Percentiles rank a stretch among this genome's conserved stretches.
phyloP scores from a whole-genome alignment of 768 basidiomycete species.

The Suillus discolor region DNA sequence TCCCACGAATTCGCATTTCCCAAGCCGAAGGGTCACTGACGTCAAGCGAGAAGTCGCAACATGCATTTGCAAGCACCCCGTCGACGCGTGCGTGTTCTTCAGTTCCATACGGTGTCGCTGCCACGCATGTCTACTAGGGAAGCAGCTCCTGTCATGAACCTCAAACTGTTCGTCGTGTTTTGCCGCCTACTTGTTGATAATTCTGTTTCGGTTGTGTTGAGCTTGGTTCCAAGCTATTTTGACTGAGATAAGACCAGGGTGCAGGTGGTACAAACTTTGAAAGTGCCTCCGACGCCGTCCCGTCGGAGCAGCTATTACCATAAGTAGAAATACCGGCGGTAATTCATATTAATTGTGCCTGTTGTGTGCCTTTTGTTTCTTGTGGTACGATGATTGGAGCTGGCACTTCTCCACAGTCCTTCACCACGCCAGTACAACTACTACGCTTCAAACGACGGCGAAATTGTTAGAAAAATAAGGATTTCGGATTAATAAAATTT shows the following conservation, averaged over 20 bases:
- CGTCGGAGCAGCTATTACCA: not conserved
- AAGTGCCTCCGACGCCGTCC: not conserved
- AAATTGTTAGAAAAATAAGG: not conserved
- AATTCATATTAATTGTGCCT: not conserved
- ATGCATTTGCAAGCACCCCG: not conserved
- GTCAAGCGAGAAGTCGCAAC: not conserved
- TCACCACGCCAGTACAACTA: not conserved
- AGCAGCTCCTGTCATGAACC: not conserved
- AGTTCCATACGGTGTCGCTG: no score
- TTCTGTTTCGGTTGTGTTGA: not conserved
- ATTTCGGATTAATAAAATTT: not conserved
- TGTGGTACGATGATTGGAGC: not conserved
- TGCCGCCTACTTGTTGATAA: not conserved
- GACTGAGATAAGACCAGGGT: no score
- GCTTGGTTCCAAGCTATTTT: no score
- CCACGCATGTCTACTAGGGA: not conserved
- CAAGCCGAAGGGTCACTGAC: not conserved
- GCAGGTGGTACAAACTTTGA: no score
- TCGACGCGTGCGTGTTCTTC: no score
- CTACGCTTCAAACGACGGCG: not conserved
- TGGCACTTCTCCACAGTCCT: not conserved
- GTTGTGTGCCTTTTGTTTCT: not conserved
- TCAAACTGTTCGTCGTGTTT: not conserved
- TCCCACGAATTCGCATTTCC: not conserved
- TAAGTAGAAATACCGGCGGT: not conserved